These are phyloP conservation scores for Neonectria faginata DNA, from an alignment of 2,329 filamentous ascomycete genomes.

Conservation along the genomic window DNA sequence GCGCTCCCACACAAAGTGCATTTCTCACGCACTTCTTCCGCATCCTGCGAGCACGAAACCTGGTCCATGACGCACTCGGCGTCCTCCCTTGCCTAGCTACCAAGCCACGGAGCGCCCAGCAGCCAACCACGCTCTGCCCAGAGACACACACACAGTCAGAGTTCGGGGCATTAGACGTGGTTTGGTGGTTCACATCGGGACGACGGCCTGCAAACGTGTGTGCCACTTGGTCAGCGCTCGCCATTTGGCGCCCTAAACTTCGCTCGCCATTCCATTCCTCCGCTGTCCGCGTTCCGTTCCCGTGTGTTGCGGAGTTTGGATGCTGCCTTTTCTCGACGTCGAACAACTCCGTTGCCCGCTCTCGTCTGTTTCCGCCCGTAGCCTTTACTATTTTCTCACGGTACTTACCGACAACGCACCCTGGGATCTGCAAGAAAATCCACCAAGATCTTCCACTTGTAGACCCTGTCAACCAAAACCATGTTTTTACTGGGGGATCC, in stretches of 20 bases:
- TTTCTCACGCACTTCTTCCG: background rate
- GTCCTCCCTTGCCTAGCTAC: background rate
- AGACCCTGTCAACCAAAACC: constrained; percentile 21
- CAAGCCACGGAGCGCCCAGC: background rate
- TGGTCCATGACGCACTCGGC: background rate
- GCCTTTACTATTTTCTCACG: background rate
- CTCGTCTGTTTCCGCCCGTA: background rate
- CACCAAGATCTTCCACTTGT: constrained; percentile 22
- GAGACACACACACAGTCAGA: background rate
- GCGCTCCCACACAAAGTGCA: background rate
- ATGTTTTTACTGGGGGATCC: constrained; percentile 16
- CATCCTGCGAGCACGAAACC: background rate
- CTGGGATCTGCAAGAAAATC: constrained; percentile 20
- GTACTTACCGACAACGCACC: constrained; percentile 16
- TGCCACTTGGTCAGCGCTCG: constrained; percentile 2
- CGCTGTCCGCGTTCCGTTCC: constrained; percentile 10
- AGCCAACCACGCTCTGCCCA: background rate
- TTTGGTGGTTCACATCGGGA: background rate
- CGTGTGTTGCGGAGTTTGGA: constrained; percentile 23
- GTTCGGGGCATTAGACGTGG: background rate
- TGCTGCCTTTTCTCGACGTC: background rate
- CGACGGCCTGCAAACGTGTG: background rate
- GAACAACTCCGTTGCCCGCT: background rate
- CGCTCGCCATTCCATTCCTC: constrained; percentile 9
- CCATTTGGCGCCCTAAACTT: background rate